phyloP scores from a whole-genome alignment of 2,329 filamentous ascomycete genomes.

The Aspergillus neoniger region DNA sequence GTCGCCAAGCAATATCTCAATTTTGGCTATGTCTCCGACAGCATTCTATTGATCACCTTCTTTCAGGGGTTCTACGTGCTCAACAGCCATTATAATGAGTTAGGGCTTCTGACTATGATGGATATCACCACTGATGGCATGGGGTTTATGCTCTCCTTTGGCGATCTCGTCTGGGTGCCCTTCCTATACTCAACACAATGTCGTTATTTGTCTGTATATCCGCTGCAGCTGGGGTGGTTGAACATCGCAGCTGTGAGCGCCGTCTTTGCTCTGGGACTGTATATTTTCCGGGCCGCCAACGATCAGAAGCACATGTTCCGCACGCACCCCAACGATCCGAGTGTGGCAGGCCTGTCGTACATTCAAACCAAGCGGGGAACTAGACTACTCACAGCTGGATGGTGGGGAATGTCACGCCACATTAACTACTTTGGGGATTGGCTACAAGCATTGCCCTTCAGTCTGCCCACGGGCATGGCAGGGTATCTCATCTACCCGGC shows the following conservation, averaged over 20 bases:
- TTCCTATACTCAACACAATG: constrained; percentile 82
- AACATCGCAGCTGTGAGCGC: constrained; percentile 65
- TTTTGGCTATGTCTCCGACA: constrained; percentile 78
- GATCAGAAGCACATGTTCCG: constrained; percentile 90
- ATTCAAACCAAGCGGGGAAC: constrained; percentile 80
- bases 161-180: constrained; percentile 86
- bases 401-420: constrained; percentile 87
- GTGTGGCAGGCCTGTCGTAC: constrained; percentile 75
- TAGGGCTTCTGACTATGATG: constrained; percentile 83
- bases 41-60: constrained; percentile 72
- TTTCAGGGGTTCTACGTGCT: constrained; percentile 79
- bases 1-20: constrained; percentile 81
- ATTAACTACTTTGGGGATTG: constrained; percentile 95
- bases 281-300: constrained; percentile 85
- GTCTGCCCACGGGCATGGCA: constrained; percentile 76
- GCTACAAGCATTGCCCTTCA: constrained; percentile 86
- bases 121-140: constrained; percentile 90
- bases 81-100: constrained; percentile 80
- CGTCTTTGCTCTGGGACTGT: constrained; percentile 70
- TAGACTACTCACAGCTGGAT: constrained; percentile 76
- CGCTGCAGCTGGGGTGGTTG: constrained; percentile 68
- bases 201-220: constrained; percentile 77
- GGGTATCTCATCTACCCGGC: constrained; percentile 67
- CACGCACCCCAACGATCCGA: constrained; percentile 77
- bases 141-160: constrained; percentile 89